phyloP scores from a whole-genome alignment of 768 basidiomycete genomes.

The Butyriboletus loyo region DNA sequence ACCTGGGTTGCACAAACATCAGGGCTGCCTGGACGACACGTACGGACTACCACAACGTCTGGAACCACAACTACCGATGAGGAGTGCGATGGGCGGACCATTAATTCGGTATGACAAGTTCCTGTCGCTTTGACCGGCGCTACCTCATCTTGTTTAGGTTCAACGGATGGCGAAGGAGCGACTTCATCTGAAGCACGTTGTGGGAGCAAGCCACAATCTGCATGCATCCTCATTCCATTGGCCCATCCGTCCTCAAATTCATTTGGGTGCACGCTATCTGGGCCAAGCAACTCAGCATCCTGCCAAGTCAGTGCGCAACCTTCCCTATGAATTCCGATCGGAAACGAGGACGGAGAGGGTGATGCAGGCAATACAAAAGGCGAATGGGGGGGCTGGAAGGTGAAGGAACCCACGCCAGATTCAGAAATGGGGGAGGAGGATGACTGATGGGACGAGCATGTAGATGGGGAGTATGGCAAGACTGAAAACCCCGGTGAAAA shows the following conservation, averaged over 20 bases:
- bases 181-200: slow-evolving; percentile 3
- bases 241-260: slow-evolving; percentile 42
- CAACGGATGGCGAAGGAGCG: background rate
- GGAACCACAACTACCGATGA: slow-evolving; percentile 6
- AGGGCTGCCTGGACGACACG: slow-evolving; percentile 61
- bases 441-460: slow-evolving; percentile 15
- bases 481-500: slow-evolving; percentile 8
- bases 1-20: slow-evolving; percentile 64
- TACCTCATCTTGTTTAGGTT: slow-evolving; percentile 1
- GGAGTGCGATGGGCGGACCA: background rate
- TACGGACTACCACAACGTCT: slow-evolving; percentile 54
- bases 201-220: slow-evolving; percentile 7
- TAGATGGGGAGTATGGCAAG: slow-evolving; percentile 20
- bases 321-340: slow-evolving; percentile 3
- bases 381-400: slow-evolving; percentile 12
- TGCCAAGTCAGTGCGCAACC: slow-evolving; percentile 37
- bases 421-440: slow-evolving; percentile 22
- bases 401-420: slow-evolving; percentile 9
- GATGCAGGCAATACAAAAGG: slow-evolving; percentile 10
- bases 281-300: slow-evolving; percentile 44
- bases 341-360: slow-evolving; percentile 8
- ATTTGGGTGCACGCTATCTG: slow-evolving; percentile 41
- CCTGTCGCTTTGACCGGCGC: slow-evolving; percentile 4
- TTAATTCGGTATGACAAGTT: slow-evolving; percentile 2
- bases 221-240: slow-evolving; percentile 12